Conservation (phyloP, 2,329 filamentous ascomycete species). For the Talaromyces sp. region DNA sequence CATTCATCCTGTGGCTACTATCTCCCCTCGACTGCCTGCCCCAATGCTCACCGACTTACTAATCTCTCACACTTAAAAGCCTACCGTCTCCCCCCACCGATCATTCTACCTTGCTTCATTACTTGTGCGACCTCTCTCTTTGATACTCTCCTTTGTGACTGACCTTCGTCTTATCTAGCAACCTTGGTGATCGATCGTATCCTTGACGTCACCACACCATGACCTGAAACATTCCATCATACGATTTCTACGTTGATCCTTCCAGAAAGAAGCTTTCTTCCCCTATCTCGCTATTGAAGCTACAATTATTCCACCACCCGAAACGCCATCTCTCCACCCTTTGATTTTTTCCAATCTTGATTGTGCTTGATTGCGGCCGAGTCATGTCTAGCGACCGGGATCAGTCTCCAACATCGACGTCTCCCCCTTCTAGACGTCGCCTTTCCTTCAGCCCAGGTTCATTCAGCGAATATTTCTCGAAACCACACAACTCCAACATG, state of each 20-base stretch:
- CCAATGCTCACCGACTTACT: not conserved
- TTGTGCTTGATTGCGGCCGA: slow-evolving; percentile 7
- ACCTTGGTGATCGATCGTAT: slow-evolving; percentile 3
- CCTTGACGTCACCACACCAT: slow-evolving; percentile 17
- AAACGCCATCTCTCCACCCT: not conserved
- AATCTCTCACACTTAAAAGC: not conserved
- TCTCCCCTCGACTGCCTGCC: not conserved
- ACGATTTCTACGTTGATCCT: not conserved
- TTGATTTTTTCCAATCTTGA: not conserved
- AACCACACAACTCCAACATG: slow-evolving; percentile 21
- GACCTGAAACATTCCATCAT: slow-evolving; percentile 7
- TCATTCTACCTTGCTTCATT: not conserved
- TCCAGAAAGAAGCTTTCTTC: not conserved
- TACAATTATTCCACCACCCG: not conserved
- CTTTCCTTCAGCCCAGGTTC: slow-evolving; percentile 42
- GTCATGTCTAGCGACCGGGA: slow-evolving; percentile 43
- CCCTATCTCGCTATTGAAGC: not conserved
- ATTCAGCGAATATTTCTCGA: slow-evolving; percentile 39
- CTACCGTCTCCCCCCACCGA: not conserved
- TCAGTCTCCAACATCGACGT: slow-evolving; percentile 35
- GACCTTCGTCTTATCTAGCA: not conserved
- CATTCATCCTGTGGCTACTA: not conserved
- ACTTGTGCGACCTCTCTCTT: not conserved
- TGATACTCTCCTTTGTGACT: not conserved
- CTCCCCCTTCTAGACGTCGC: slow-evolving; percentile 39